Base-by-base conservation (phyloP, 495 filamentous ascomycete genomes). In the Hyaloscypha variabilis region DNA sequence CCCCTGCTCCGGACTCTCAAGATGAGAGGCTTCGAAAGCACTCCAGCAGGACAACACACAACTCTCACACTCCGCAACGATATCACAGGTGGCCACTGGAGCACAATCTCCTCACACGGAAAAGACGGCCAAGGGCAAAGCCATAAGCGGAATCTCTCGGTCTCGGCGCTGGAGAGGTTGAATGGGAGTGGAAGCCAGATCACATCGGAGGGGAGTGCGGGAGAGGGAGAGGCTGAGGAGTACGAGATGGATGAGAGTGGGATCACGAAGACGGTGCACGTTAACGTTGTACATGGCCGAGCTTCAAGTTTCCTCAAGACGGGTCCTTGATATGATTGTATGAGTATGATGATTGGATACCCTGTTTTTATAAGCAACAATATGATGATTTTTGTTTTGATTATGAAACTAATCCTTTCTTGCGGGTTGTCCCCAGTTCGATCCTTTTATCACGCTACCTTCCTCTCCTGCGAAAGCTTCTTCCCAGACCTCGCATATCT, bases 1-100 rank as follows among this genome's bases (percentile, higher is more conserved):
- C 78, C 78, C 13, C 69, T 80, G 23, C 74, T 80, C 34, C 75
- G 77, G 28, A 59, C 65, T 25, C 71, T 74, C 70, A 69, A 69
- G 34, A 53, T 78, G 21, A 68, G 28, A 8, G 78, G 77, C 2
- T 80, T 79, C 53, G 67, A 70, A 39, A 61, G 66, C 8, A 46
- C 10, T n/a, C 25, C 19, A 14, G 54, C 14, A 13, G 25, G 4
- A 3, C 26, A 34, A 24, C 26, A 24, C 25, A 21, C 26, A 2
- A 8, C 54, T 19, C 29, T 58, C 26, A 58, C 54, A 19, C 29
- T 58, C 5, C 54, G 54, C 6, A 58, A 34, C 24, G 54, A 58
- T 31, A 58, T 58, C 54, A 6, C 19, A 10, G 54, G 54, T 13
- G 54, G 54, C 54, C 25, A 58, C 28, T 58, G 54, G 54, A 58